Percentiles rank a stretch among this genome's conserved stretches.
Conservation (phyloP, 2,329 filamentous ascomycete genomes). For the Neonectria punicea region DNA sequence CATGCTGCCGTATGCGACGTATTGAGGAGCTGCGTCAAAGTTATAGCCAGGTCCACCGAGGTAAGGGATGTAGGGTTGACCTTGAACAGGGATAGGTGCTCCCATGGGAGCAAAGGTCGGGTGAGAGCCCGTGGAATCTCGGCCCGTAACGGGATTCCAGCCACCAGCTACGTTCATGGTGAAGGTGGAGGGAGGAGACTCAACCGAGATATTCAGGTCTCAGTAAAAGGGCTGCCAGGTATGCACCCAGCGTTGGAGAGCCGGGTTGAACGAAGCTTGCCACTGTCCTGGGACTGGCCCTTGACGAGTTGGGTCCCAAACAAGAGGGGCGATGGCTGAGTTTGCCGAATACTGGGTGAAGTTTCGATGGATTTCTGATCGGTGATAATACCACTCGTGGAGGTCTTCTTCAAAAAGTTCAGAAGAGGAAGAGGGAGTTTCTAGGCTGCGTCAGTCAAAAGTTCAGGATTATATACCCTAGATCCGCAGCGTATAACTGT, state of each 20-base stretch:
- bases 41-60: constrained; percentile 50
- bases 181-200: not conserved
- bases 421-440: constrained; percentile 15
- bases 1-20: constrained; percentile 34
- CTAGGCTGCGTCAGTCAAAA: constrained; percentile 18
- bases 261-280: constrained; percentile 47
- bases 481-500: constrained; percentile 14
- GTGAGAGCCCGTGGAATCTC: constrained; percentile 47
- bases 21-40: constrained; percentile 41
- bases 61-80: constrained; percentile 53
- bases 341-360: constrained; percentile 17
- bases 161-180: constrained; percentile 48
- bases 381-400: constrained; percentile 7
- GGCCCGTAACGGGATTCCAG: constrained; percentile 54
- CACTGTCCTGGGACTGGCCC: constrained; percentile 49
- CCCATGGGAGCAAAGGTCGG: constrained; percentile 49
- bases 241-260: constrained; percentile 47
- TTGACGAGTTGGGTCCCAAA: constrained; percentile 46
- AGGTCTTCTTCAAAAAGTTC: constrained; percentile 3
- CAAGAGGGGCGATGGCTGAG: constrained; percentile 12
- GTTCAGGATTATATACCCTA: constrained; percentile 1
- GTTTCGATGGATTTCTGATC: constrained; percentile 19
- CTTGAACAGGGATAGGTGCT: constrained; percentile 47
- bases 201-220: constrained; percentile 5
- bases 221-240: constrained; percentile 49